These are phyloP conservation scores for Chlorophyllum brunneum DNA, from an alignment of 768 basidiomycete genomes.

Conservation along the genomic window DNA sequence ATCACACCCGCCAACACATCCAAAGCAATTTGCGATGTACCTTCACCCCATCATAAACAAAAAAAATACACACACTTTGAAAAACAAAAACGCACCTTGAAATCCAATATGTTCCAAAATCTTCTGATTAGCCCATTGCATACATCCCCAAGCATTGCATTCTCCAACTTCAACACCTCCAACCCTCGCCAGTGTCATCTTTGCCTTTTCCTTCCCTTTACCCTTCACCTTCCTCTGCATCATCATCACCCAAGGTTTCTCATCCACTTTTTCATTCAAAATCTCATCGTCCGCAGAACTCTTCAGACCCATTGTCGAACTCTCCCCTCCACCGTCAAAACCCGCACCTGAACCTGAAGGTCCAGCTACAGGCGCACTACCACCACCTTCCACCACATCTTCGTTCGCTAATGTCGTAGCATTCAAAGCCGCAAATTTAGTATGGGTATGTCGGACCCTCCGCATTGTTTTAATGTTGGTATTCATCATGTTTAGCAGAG, in stretches of 20 bases:
- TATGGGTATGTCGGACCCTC: conserved; percentile 68
- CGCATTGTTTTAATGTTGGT: conserved; percentile 73
- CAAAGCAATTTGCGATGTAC: conserved; percentile 70
- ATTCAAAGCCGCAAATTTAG: conserved; percentile 61
- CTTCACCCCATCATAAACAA: conserved; percentile 29
- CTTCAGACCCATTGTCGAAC: conserved; percentile 17
- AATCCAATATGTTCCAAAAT: conserved; percentile 89
- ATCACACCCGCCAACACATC: conserved; percentile 76
- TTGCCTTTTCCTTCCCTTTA: conserved; percentile 22
- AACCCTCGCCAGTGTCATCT: conserved; percentile 10
- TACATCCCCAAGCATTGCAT: conserved; percentile 56
- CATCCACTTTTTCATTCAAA: conserved; percentile 50
- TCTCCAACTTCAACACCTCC: conserved; percentile 54
- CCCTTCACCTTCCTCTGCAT: conserved; percentile 21
- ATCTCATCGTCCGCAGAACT: conserved; percentile 31
- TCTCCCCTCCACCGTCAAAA: neutral
- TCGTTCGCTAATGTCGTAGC: conserved; percentile 26
- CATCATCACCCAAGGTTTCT: conserved; percentile 50
- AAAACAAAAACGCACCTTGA: conserved; percentile 58
- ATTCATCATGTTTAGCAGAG: conserved; percentile 70
- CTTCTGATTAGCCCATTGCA: conserved; percentile 70
- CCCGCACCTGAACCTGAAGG: conserved; percentile 10
- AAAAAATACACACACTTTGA: conserved; percentile 1
- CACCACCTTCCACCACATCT: conserved; percentile 35
- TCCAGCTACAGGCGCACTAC: conserved; percentile 19